phyloP scores from a whole-genome alignment of 768 basidiomycete species.

The Tricholoma furcatifolium region DNA sequence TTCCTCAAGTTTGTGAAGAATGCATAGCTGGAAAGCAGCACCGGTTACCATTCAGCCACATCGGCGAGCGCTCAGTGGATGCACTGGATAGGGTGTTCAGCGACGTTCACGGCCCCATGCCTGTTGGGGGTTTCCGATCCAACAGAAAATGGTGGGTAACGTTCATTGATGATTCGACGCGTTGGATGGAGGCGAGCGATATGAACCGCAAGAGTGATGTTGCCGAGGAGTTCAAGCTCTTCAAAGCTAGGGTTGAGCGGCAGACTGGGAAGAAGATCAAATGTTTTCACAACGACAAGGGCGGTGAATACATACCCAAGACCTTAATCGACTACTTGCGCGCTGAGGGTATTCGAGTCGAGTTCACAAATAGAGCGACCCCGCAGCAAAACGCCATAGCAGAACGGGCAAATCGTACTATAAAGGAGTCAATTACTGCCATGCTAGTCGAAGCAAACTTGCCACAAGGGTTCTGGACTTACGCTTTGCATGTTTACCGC shows the following conservation, averaged over 20 bases:
- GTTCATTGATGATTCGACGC: not conserved
- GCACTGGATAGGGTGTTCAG: not conserved
- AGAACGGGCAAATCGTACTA: not conserved
- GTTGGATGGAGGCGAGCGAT: not conserved
- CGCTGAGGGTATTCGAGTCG: slow-evolving; percentile 17
- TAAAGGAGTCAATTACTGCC: not conserved
- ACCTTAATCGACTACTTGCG: slow-evolving; percentile 19
- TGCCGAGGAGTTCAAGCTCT: no score
- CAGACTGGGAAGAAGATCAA: no score
- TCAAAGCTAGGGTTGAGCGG: no score
- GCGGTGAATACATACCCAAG: slow-evolving; percentile 30
- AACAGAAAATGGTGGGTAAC: not conserved
- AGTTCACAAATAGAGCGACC: no score
- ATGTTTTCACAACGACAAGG: slow-evolving; percentile 30
- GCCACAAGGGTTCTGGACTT: not conserved
- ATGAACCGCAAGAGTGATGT: slow-evolving; percentile 19
- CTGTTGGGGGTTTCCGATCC: not conserved
- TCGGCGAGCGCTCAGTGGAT: not conserved
- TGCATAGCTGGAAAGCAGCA: not conserved
- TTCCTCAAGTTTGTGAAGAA: not conserved
- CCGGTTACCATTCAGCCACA: not conserved
- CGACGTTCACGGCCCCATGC: slow-evolving; percentile 1
- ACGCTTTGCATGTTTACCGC: no score
- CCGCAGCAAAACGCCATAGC: no score
- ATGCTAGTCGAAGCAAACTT: not conserved